phyloP scores from a whole-genome alignment of 129 eudicot genomes.

The Escallonia herrerae region DNA sequence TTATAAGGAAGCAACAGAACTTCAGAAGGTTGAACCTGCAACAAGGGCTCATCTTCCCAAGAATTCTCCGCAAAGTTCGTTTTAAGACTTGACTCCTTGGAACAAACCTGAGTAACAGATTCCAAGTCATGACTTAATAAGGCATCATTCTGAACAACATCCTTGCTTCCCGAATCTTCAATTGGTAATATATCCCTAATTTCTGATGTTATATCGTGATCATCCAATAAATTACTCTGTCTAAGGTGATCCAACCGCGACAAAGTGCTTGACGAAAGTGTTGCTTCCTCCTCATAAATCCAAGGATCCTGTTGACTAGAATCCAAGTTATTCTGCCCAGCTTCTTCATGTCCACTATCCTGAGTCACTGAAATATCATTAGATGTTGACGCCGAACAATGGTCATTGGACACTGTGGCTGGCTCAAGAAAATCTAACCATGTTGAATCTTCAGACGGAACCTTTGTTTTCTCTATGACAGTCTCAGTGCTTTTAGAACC shows the following conservation, averaged over 20 bases:
- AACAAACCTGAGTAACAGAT: slow-evolving; percentile 20
- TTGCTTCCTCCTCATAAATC: slow-evolving; percentile 3
- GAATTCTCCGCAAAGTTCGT: slow-evolving; percentile 8
- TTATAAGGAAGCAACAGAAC: slow-evolving; percentile 48
- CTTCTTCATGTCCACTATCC: slow-evolving; percentile 18
- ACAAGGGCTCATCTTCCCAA: slow-evolving; percentile 37
- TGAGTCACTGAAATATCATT: slow-evolving; percentile 14
- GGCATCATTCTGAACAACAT: slow-evolving; percentile 14
- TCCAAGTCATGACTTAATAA: slow-evolving; percentile 12
- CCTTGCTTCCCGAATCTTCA: slow-evolving; percentile 20
- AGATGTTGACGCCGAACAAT: slow-evolving; percentile 17
- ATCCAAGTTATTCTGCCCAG: slow-evolving; percentile 17
- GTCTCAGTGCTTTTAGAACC: slow-evolving; percentile 14
- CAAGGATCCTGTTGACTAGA: slow-evolving; percentile 17
- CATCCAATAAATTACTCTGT: slow-evolving; percentile 14
- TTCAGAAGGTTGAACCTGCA: slow-evolving; percentile 49
- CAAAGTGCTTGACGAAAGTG: slow-evolving; percentile 1
- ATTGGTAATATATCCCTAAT: slow-evolving; percentile 1
- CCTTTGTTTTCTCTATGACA: slow-evolving; percentile 18
- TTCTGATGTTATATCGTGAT: slow-evolving; percentile 17
- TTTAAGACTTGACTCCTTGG: slow-evolving; percentile 15
- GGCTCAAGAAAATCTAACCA: slow-evolving; percentile 45
- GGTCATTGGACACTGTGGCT: slow-evolving; percentile 14
- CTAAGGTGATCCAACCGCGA: slow-evolving; percentile 30
- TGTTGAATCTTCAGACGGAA: slow-evolving; percentile 24